Percentiles rank a stretch among this genome's conserved stretches.
phyloP scores from a whole-genome alignment of 1,139 yeast species.

The Hyphopichia pseudoburtonii region DNA sequence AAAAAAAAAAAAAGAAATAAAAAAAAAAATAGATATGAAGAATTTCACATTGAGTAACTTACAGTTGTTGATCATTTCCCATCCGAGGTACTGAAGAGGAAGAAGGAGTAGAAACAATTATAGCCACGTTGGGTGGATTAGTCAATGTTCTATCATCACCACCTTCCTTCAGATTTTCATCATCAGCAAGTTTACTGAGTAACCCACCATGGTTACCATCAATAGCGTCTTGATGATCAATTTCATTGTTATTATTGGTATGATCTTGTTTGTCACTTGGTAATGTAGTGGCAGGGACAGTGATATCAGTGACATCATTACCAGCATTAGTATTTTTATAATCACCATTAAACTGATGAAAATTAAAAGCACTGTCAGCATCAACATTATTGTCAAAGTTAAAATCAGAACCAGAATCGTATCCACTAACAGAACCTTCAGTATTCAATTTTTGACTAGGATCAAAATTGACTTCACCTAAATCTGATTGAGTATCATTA shows the following conservation, averaged over 20 bases:
- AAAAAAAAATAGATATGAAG: neutral
- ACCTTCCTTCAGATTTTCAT: neutral
- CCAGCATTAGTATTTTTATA: neutral
- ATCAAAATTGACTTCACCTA: constrained; percentile 13
- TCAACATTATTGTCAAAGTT: neutral
- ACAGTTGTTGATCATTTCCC: neutral
- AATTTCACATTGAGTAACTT: neutral
- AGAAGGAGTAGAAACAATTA: constrained; percentile 27
- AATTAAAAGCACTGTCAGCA: constrained; percentile 1
- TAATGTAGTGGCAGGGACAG: no score
- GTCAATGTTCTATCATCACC: neutral
- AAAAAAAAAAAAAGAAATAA: neutral
- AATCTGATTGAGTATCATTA: constrained; percentile 16
- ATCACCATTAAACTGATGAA: neutral
- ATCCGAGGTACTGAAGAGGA: constrained; percentile 13
- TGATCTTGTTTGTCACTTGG: no score
- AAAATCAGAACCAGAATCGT: neutral
- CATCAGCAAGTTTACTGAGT: neutral
- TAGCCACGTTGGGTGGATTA: constrained; percentile 15
- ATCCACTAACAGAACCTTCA: neutral
- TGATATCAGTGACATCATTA: neutral
- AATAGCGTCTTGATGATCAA: neutral
- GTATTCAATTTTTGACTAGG: neutral
- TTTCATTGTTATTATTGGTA: neutral
- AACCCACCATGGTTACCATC: neutral